These are phyloP conservation scores for Thraustochytrium sp. DNA, from an alignment of 352 stramenopile genomes.

Conservation along the genomic window DNA sequence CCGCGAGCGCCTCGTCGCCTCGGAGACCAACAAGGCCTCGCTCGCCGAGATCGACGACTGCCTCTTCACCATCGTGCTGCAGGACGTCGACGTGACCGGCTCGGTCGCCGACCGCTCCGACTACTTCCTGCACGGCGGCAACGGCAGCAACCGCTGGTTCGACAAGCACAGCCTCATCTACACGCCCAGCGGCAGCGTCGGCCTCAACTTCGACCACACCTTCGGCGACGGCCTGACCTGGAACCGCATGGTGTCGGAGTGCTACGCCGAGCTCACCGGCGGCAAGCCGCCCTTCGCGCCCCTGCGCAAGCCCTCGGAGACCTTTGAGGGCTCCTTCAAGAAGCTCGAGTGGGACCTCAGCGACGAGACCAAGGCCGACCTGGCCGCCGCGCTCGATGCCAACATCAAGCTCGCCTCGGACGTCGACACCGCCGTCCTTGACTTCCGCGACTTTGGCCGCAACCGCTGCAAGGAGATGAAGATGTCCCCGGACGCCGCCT, in stretches of 20 bases:
- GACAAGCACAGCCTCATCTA: slow-evolving; percentile 84
- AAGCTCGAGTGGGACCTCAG: slow-evolving; percentile 25
- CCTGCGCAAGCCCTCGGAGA: neutral
- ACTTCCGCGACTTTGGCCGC: slow-evolving; percentile 83
- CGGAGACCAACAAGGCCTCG: slow-evolving; percentile 65
- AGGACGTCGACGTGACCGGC: slow-evolving; percentile 60
- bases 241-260: slow-evolving; percentile 84
- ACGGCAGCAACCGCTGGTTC: slow-evolving; percentile 73
- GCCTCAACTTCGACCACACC: slow-evolving; percentile 88
- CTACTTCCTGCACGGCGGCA: slow-evolving; percentile 69
- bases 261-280: slow-evolving; percentile 75
- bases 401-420: slow-evolving; percentile 65
- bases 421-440: slow-evolving; percentile 79
- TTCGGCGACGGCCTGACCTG: slow-evolving; percentile 83
- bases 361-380: slow-evolving; percentile 65
- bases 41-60: slow-evolving; percentile 74
- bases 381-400: slow-evolving; percentile 59
- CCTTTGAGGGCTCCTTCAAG: slow-evolving; percentile 37
- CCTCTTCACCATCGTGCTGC: slow-evolving; percentile 76
- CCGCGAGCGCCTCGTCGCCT: slow-evolving; percentile 64
- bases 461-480: slow-evolving; percentile 86
- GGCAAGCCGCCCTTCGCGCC: slow-evolving; percentile 46
- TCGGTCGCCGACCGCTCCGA: slow-evolving; percentile 46
- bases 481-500: slow-evolving; percentile 91
- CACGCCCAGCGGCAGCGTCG: slow-evolving; percentile 70